phyloP scores from a whole-genome alignment of 2,329 filamentous ascomycete species.

The Sporothrix globosa region DNA sequence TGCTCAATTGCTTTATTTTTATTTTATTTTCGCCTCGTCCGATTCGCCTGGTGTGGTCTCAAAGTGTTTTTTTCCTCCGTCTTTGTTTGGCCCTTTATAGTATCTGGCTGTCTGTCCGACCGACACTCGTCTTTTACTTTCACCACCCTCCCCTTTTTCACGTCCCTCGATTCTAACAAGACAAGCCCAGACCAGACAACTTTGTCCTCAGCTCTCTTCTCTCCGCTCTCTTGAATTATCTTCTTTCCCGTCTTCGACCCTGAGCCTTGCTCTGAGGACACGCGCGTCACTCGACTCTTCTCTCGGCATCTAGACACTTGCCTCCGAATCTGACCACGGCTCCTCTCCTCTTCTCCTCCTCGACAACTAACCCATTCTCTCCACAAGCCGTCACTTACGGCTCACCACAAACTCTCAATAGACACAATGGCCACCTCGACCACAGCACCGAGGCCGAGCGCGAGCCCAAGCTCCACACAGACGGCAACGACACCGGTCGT shows the following conservation, averaged over 20 bases:
- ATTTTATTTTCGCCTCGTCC: background rate
- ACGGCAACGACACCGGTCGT: background rate
- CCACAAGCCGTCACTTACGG: background rate
- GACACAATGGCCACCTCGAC: background rate
- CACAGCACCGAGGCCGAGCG: background rate
- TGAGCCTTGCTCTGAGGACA: slow-evolving; percentile 15
- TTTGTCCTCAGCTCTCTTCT: slow-evolving; percentile 7
- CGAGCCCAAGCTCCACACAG: background rate
- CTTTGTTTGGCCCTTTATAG: background rate
- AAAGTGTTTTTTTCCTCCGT: background rate
- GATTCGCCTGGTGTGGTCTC: too few relatives aligned
- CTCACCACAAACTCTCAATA: background rate
- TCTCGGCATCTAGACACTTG: background rate
- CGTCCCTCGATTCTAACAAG: background rate
- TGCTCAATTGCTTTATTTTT: slow-evolving; percentile 1
- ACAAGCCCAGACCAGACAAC: slow-evolving; percentile 21
- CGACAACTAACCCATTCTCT: background rate
- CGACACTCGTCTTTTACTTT: background rate
- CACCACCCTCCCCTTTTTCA: background rate
- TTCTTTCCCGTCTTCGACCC: background rate
- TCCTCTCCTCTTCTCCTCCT: background rate
- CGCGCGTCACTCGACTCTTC: background rate
- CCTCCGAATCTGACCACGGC: background rate
- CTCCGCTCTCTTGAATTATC: background rate
- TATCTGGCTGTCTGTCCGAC: background rate